Evolutionary conservation across 345 rosid species (phyloP).

Genomic region (Hypericum androsaemum): DNA sequence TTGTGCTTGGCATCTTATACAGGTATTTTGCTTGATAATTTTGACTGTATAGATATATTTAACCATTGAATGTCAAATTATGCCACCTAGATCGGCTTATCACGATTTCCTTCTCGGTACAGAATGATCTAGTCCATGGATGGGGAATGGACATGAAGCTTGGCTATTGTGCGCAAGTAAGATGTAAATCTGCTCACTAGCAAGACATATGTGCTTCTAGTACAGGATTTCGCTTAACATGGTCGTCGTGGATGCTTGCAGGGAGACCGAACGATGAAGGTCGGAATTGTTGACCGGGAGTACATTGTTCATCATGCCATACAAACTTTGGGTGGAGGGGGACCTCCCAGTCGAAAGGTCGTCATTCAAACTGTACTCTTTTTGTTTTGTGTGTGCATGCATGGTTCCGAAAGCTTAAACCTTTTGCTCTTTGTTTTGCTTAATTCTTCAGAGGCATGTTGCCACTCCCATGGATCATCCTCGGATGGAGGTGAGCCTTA

Average conservation of each 20-base stretch:
- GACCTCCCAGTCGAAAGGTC: conserved; percentile 40
- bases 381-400: too few relatives aligned
- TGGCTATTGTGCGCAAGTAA: conserved; percentile 96
- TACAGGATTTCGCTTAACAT: too few relatives aligned
- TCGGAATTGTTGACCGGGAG: conserved; percentile 83
- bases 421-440: too few relatives aligned
- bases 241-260: conserved; percentile 11
- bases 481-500: conserved; percentile 53
- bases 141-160: conserved; percentile 99
- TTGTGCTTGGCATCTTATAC: conserved; percentile 99
- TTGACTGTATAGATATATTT: not conserved
- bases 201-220: too few relatives aligned
- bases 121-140: conserved; percentile 96
- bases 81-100: not conserved
- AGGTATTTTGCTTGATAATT: conserved; percentile 34
- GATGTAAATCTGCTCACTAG: not conserved
- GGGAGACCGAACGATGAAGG: conserved; percentile 88
- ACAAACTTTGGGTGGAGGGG: conserved; percentile 74
- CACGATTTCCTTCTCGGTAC: conserved; percentile 10
- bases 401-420: too few relatives aligned
- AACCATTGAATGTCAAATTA: not conserved
- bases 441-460: conserved; percentile 33
- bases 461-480: conserved; percentile 23
- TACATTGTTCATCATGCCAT: conserved; percentile 81
- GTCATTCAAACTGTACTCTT: not conserved